A percentile compares a stretch with the other conserved stretches of the same genome.
Evolutionary conservation across 495 filamentous ascomycete genomes (phyloP).

Genomic region (Penicillium taxi): DNA sequence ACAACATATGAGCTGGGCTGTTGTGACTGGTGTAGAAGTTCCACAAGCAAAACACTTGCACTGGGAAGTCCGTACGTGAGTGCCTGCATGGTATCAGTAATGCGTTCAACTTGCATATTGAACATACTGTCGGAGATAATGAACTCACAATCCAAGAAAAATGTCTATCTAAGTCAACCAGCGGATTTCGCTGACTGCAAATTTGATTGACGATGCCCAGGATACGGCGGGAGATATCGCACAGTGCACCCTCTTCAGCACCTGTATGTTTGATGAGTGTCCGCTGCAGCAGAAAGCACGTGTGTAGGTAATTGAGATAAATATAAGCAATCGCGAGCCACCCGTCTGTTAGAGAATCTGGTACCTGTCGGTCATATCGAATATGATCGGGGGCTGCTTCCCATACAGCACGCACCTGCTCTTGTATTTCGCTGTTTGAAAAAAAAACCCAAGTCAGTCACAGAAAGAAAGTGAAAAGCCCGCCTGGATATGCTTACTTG

Average conservation of each 20-base stretch:
- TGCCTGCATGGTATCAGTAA: conserved; percentile 27
- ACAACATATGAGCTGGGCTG: conserved; percentile 24
- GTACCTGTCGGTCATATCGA: conserved; percentile 27
- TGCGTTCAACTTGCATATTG: neutral
- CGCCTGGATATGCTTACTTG: too few relatives aligned
- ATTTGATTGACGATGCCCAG: conserved; percentile 39
- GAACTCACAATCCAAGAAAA: conserved; percentile 48
- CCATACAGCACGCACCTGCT: conserved; percentile 27
- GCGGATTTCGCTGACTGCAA: conserved; percentile 40
- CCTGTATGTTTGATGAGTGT: conserved; percentile 46
- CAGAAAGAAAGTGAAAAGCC: neutral
- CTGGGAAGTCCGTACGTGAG: conserved; percentile 49
- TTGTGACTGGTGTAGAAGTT: conserved; percentile 52
- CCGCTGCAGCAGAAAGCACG: conserved; percentile 52
- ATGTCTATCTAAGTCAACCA: conserved; percentile 43
- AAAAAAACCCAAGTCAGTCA: neutral
- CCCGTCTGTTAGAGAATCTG: conserved; percentile 19
- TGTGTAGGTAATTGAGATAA: conserved; percentile 48
- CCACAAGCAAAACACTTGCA: conserved; percentile 53
- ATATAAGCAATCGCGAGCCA: conserved; percentile 28
- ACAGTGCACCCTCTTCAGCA: conserved; percentile 41
- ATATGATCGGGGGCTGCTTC: conserved; percentile 25
- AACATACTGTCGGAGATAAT: neutral
- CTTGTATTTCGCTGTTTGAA: conserved; percentile 24
- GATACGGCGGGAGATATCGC: conserved; percentile 46